phyloP scores from a whole-genome alignment of 1,139 yeast species.

The Kodamaea arcana region DNA sequence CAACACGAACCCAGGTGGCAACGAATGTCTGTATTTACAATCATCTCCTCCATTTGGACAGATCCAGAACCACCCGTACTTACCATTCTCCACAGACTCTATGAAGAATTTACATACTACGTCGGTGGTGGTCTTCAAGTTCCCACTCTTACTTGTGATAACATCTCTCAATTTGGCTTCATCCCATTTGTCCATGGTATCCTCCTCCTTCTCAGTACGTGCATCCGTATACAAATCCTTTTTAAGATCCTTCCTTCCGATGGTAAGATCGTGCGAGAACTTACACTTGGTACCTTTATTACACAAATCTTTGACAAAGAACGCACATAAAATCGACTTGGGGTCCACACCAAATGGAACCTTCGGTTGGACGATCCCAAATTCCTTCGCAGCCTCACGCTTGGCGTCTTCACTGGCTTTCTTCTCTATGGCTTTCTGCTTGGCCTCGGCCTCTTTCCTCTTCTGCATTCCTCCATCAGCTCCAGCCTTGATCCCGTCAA shows the following conservation, averaged over 20 bases:
- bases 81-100: slow-evolving; percentile 95
- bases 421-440: slow-evolving; percentile 77
- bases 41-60: slow-evolving; percentile 94
- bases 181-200: slow-evolving; percentile 97
- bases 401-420: slow-evolving; percentile 88
- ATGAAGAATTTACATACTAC: slow-evolving; percentile 91
- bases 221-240: slow-evolving; percentile 91
- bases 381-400: slow-evolving; percentile 76
- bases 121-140: slow-evolving; percentile 90
- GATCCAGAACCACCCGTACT: slow-evolving; percentile 98
- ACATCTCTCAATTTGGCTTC: slow-evolving; percentile 90
- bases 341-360: slow-evolving; percentile 98
- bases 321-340: slow-evolving; percentile 85
- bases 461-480: slow-evolving; percentile 59
- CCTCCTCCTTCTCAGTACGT: slow-evolving; percentile 64
- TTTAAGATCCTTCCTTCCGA: slow-evolving; percentile 86
- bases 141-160: slow-evolving; percentile 88
- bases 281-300: slow-evolving; percentile 89
- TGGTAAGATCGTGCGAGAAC: slow-evolving; percentile 83
- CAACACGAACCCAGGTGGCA: slow-evolving; percentile 94
- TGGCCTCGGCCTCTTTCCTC: slow-evolving; percentile 74
- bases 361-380: slow-evolving; percentile 73
- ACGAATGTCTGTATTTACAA: slow-evolving; percentile 94
- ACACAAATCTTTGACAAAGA: slow-evolving; percentile 87
- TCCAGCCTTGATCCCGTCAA: slow-evolving; percentile 69